phyloP scores from a whole-genome alignment of 495 filamentous ascomycete species.

The Lophiostoma macrostomum region DNA sequence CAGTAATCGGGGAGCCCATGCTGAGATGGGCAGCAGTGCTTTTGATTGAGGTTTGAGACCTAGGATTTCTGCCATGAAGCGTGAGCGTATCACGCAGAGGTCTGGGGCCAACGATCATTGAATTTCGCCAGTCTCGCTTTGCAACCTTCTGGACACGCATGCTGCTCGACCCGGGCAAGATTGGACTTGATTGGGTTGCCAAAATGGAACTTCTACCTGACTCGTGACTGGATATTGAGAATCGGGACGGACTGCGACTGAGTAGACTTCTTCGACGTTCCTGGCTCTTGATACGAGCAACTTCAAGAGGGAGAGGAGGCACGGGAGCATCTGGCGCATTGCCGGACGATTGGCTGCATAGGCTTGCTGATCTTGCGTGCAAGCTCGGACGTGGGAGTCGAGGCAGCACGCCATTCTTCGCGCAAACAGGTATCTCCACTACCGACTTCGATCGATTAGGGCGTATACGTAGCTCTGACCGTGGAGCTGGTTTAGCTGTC shows the following conservation, averaged over 20 bases:
- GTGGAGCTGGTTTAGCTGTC: slow-evolving; percentile 10
- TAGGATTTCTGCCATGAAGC: slow-evolving; percentile 11
- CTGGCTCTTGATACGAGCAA: slow-evolving; percentile 14
- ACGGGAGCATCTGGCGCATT: slow-evolving; percentile 14
- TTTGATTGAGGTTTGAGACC: slow-evolving; percentile 18
- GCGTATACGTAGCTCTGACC: slow-evolving; percentile 1
- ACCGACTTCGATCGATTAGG: slow-evolving; percentile 26
- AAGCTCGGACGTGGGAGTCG: slow-evolving; percentile 4
- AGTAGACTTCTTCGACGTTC: slow-evolving; percentile 6
- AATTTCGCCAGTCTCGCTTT: slow-evolving; percentile 16
- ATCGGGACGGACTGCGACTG: slow-evolving; percentile 16
- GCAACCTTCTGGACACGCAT: slow-evolving; percentile 7
- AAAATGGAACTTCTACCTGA: slow-evolving; percentile 28
- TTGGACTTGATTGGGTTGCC: slow-evolving; percentile 20
- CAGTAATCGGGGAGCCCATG: neutral
- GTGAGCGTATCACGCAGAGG: slow-evolving; percentile 15
- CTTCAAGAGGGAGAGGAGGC: slow-evolving; percentile 24
- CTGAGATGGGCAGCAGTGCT: slow-evolving; percentile 20
- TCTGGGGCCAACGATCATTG: slow-evolving; percentile 16
- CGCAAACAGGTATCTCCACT: slow-evolving; percentile 17
- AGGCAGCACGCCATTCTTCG: neutral
- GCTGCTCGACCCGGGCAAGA: slow-evolving; percentile 4
- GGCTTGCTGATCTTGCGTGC: slow-evolving; percentile 21
- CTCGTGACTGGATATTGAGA: slow-evolving; percentile 26
- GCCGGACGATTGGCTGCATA: slow-evolving; percentile 25